A percentile compares a stretch with the other conserved stretches of the same genome.
phyloP scores from a whole-genome alignment of 1,284 basidiomycete genomes.

The Phylloboletellus chloephorus region DNA sequence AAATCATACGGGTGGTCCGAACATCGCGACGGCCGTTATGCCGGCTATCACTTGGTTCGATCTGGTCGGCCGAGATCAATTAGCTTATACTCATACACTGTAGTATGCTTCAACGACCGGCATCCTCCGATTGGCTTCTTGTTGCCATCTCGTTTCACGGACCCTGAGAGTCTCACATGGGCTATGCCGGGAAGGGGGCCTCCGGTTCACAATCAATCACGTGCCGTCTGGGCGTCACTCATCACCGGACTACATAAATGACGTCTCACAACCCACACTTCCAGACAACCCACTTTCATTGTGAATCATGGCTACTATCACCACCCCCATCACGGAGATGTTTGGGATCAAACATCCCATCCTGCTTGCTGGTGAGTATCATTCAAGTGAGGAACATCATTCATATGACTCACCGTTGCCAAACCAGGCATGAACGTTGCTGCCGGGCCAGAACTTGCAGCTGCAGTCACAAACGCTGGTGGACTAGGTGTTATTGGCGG shows the following conservation, averaged over 20 bases:
- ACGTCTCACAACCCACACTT: no score
- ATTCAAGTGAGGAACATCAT: not conserved
- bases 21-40: no score
- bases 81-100: no score
- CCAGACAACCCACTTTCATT: not conserved
- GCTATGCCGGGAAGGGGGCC: no score
- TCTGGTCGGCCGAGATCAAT: no score
- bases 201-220: not conserved
- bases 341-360: constrained; percentile 87
- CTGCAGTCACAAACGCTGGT: constrained; percentile 78
- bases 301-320: constrained; percentile 36
- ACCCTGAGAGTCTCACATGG: no score
- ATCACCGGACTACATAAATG: not conserved
- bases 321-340: constrained; percentile 76
- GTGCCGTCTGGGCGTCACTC: not conserved
- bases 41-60: no score
- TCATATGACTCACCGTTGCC: constrained; percentile 4
- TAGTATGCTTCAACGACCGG: no score
- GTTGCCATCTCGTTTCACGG: no score
- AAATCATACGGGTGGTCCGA: no score
- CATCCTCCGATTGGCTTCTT: no score
- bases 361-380: constrained; percentile 64
- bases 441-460: constrained; percentile 81
- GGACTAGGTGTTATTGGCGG: constrained; percentile 88
- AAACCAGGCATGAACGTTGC: constrained; percentile 77